A percentile compares a stretch with the other conserved stretches of the same genome.
phyloP scores from a whole-genome alignment of 2,329 filamentous ascomycete species.

The Colletotrichum higginsianum region DNA sequence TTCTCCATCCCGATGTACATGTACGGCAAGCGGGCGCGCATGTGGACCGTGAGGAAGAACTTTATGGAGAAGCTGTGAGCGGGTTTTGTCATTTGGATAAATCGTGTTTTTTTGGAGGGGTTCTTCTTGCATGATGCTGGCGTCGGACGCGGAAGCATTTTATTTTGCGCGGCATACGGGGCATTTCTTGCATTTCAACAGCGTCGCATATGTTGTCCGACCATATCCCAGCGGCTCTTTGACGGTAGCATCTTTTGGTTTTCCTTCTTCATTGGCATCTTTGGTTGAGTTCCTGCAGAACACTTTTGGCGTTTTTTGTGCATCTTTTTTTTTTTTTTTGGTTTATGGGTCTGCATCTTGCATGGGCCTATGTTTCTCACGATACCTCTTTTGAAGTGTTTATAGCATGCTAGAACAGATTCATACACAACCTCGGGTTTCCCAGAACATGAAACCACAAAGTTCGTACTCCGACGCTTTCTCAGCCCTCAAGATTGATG shows the following conservation, averaged over 20 bases:
- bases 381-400: background rate
- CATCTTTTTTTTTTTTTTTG: background rate
- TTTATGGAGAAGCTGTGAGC: slow-evolving; percentile 82
- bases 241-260: background rate
- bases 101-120: background rate
- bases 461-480: background rate
- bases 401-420: background rate
- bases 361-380: background rate
- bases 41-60: slow-evolving; percentile 93
- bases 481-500: background rate
- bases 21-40: slow-evolving; percentile 88
- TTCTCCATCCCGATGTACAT: slow-evolving; percentile 93
- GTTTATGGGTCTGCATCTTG: background rate
- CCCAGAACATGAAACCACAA: background rate
- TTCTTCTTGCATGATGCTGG: background rate
- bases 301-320: background rate
- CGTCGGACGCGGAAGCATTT: background rate
- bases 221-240: background rate
- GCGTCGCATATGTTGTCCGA: background rate
- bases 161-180: background rate
- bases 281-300: background rate
- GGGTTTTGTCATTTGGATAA: background rate
- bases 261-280: background rate
- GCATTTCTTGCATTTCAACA: background rate
- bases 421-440: background rate